Evolutionary conservation across 169 alveolate genomes (phyloP), one percentile per base, ranked within the genome.

Genomic region (Theileria annulata): DNA sequence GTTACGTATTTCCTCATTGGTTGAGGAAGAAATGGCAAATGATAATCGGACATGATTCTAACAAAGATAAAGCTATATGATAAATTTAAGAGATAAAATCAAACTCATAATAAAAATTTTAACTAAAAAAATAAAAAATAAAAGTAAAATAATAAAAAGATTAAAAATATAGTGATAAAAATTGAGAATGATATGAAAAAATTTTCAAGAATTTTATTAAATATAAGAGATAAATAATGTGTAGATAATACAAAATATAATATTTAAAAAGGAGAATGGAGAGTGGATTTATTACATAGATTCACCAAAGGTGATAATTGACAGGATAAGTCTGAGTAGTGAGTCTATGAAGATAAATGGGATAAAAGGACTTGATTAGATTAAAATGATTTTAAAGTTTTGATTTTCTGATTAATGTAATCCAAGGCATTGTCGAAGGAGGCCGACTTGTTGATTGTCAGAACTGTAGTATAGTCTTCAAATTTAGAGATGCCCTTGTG

Each of bases 391-490:
- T 71, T 79, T 12, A 33, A 62, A n/a, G 73, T 59, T 48, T 70
- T 47, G 17, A 79, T 79, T 70, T 71, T 63, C 19, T 74, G 77
- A 47, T 80, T 63, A 33, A 80, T 72, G 69, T 51, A 73, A 30
- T 64, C 49, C 3, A 80, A 23, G 63, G 66, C 78, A 13, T 35
- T 35, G 25, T 72, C 82, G 68, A 80, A 69, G 25, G 49, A 19
- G 19, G 88, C 71, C 0, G 68, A 42, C 33, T 77, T 74, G 51
- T 56, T 23, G 37, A 80, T 19, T 47, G 77, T 80, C 48, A 80
- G 58, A 37, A 80, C 64, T 5, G 81, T 73, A 56, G 82, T 66
- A 25, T 80, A 71, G 54, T 80, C 82, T 68, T 80, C 88, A 51
- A 80, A 71, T 68, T 80, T 80, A 3, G 88, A 80, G 2, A 80